Conservation (phyloP, 2,329 filamentous ascomycete species). For the Gaeumannomyces sp. region DNA sequence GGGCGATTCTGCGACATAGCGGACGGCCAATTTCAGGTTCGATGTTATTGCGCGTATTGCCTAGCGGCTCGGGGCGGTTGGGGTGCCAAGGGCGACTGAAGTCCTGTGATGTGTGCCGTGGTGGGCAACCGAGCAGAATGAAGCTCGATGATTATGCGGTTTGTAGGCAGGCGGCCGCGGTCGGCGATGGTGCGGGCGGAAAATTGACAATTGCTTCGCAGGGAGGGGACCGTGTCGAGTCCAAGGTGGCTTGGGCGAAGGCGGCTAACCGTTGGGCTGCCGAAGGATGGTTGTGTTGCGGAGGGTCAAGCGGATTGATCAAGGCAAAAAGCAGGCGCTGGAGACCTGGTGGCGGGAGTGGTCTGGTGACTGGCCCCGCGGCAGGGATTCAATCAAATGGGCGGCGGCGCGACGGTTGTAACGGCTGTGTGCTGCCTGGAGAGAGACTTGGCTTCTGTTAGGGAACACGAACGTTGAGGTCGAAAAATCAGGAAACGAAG, state of each 20-base stretch:
- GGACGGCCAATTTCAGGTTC: slow-evolving; percentile 4
- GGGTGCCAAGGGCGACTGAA: neutral
- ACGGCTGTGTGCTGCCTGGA: neutral
- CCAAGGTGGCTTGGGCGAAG: neutral
- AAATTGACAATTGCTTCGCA: neutral
- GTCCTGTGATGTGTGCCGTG: slow-evolving; percentile 8
- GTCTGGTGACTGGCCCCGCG: slow-evolving; percentile 1
- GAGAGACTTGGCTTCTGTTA: neutral
- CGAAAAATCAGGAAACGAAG: neutral
- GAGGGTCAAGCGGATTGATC: slow-evolving; percentile 1
- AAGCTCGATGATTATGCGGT: neutral
- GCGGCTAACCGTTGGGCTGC: too few species aligned
- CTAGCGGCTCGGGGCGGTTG: neutral
- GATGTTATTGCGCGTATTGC: slow-evolving; percentile 1
- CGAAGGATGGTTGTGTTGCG: neutral
- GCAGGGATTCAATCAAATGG: neutral
- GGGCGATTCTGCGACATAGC: slow-evolving; percentile 85
- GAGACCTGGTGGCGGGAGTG: neutral
- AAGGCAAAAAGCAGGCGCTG: neutral
- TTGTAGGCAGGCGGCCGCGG: neutral
- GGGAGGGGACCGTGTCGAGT: neutral
- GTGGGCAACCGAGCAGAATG: slow-evolving; percentile 8
- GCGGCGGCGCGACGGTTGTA: neutral
- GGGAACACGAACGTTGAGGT: neutral
- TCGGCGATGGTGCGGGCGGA: neutral